Percentiles rank a stretch among this genome's conserved stretches.
Conservation (phyloP, 2,329 filamentous ascomycete species). For the Epichloe glyceriae region DNA sequence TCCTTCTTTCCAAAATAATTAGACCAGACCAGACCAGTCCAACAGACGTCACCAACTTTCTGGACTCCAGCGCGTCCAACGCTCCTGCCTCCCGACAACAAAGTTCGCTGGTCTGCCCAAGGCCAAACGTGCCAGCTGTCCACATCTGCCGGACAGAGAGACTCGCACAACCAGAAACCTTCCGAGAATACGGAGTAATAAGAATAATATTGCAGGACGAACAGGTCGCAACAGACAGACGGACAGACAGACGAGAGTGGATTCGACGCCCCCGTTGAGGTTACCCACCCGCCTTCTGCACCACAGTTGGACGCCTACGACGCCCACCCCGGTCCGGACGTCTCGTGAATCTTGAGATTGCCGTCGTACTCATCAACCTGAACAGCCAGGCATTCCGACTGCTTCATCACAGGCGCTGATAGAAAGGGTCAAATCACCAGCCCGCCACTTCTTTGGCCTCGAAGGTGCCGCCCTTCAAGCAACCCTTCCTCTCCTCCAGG, state of each 20-base stretch:
- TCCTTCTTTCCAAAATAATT: not conserved
- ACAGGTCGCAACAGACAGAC: not conserved
- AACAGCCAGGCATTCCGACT: not conserved
- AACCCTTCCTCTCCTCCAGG: not conserved
- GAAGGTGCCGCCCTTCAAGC: not conserved
- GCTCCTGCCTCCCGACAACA: not conserved
- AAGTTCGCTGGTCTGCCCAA: not conserved
- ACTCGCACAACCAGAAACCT: not conserved
- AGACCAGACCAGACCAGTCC: not conserved
- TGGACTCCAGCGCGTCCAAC: not conserved
- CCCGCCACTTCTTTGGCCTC: not conserved
- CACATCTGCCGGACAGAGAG: not conserved
- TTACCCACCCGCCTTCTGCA: slow-evolving; percentile 3
- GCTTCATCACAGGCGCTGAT: not conserved
- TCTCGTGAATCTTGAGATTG: not conserved
- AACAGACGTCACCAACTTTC: not conserved
- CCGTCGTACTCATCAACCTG: not conserved
- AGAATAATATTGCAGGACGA: not conserved
- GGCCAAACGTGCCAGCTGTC: not conserved
- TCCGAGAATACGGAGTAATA: not conserved
- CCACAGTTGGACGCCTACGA: not conserved
- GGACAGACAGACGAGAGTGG: not conserved
- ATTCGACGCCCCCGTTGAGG: not conserved
- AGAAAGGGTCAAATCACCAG: not conserved
- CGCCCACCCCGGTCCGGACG: not conserved